phyloP scores from a whole-genome alignment of 2,329 filamentous ascomycete genomes.

The Rhexocercosporidium sp. region DNA sequence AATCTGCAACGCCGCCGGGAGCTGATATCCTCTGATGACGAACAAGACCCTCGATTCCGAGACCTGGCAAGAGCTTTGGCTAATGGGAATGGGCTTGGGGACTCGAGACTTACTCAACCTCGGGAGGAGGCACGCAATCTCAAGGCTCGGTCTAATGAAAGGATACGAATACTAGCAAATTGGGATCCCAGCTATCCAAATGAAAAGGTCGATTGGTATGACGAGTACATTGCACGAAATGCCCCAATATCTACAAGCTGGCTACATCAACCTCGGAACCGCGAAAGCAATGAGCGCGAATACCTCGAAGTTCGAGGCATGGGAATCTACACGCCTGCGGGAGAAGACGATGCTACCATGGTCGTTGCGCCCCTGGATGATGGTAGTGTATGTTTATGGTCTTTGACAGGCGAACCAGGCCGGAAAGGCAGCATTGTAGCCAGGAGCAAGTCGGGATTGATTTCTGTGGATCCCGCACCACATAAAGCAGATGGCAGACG shows the following conservation, averaged over 20 bases:
- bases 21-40: slow-evolving; percentile 45
- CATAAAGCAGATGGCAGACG: slow-evolving; percentile 49
- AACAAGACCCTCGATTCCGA: slow-evolving; percentile 48
- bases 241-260: slow-evolving; percentile 77
- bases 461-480: slow-evolving; percentile 61
- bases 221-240: slow-evolving; percentile 85
- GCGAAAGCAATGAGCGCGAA: slow-evolving; percentile 49
- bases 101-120: slow-evolving; percentile 34
- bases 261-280: slow-evolving; percentile 67
- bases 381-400: slow-evolving; percentile 87
- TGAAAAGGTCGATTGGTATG: slow-evolving; percentile 82
- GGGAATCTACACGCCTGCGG: slow-evolving; percentile 65
- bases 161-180: slow-evolving; percentile 68
- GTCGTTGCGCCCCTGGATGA: slow-evolving; percentile 83
- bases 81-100: slow-evolving; percentile 37
- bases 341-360: slow-evolving; percentile 57
- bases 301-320: slow-evolving; percentile 74
- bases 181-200: slow-evolving; percentile 81
- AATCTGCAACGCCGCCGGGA: slow-evolving; percentile 60
- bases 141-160: slow-evolving; percentile 44
- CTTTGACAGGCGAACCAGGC: slow-evolving; percentile 63
- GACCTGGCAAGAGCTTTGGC: slow-evolving; percentile 38
- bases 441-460: slow-evolving; percentile 68
- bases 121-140: slow-evolving; percentile 33
- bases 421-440: slow-evolving; percentile 67